Percentiles rank a stretch among this genome's conserved stretches.
These are phyloP conservation scores for Glaciozyma antarctica DNA, from an alignment of 768 basidiomycete genomes.

Conservation along the genomic window DNA sequence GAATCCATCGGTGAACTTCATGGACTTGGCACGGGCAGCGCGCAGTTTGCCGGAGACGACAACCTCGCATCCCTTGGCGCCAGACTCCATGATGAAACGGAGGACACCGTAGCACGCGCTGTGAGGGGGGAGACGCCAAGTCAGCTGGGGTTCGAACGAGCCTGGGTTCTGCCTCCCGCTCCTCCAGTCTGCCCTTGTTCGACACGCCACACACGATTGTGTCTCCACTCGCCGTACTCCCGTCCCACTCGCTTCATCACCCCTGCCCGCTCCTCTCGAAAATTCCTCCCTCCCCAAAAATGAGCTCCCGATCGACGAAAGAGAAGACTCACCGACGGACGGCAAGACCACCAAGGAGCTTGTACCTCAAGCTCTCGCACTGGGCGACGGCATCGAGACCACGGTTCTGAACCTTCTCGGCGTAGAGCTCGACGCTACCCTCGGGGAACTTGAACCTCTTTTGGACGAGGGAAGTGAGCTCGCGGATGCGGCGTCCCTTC, in stretches of 20 bases:
- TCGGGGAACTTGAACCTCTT: conserved; percentile 99
- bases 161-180: neutral
- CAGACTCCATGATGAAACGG: conserved; percentile 99
- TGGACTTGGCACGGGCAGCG: conserved; percentile 98
- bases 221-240: neutral
- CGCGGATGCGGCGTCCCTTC: conserved; percentile 98
- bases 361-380: conserved; percentile 96
- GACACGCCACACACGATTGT: neutral
- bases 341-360: conserved; percentile 97
- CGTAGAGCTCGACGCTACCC: conserved; percentile 96
- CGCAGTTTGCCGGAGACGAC: conserved; percentile 99
- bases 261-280: neutral
- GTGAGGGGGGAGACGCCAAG: neutral
- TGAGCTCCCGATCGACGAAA: neutral
- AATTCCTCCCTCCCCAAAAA: neutral
- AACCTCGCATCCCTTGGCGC: conserved; percentile 98
- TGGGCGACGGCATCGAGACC: conserved; percentile 97
- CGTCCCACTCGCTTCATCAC: neutral
- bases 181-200: neutral
- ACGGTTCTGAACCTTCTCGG: conserved; percentile 94
- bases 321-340: conserved; percentile 70
- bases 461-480: conserved; percentile 94
- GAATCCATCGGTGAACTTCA: conserved; percentile 99
- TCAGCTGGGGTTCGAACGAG: neutral
- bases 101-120: conserved; percentile 99